These are phyloP conservation scores for Tricholoma sp. DNA, from an alignment of 768 basidiomycete genomes.

Conservation along the genomic window DNA sequence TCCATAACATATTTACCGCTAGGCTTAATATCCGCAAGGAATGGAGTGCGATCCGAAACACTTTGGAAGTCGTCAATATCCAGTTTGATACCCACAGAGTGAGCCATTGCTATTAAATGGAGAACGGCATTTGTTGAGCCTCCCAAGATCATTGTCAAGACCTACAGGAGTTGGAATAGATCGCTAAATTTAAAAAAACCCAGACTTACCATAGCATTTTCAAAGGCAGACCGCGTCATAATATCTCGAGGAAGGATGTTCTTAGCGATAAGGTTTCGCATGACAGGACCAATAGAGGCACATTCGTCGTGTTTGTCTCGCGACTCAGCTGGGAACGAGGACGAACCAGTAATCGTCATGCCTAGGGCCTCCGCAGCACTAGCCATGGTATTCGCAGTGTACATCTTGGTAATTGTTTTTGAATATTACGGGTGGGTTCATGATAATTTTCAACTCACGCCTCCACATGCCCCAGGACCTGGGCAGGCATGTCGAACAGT, in stretches of 20 bases:
- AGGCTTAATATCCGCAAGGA: slow-evolving; percentile 95
- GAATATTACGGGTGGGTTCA: neutral
- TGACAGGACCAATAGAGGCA: slow-evolving; percentile 70
- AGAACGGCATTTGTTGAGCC: slow-evolving; percentile 98
- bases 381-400: slow-evolving; percentile 98
- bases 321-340: slow-evolving; percentile 92
- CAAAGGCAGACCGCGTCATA: slow-evolving; percentile 95
- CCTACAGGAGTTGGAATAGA: slow-evolving; percentile 39
- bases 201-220: slow-evolving; percentile 85
- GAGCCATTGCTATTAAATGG: slow-evolving; percentile 95
- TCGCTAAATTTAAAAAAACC: slow-evolving; percentile 1
- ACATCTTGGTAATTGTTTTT: slow-evolving; percentile 58
- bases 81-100: slow-evolving; percentile 87
- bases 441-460: slow-evolving; percentile 49
- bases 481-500: slow-evolving; percentile 93
- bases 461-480: slow-evolving; percentile 97
- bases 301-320: slow-evolving; percentile 86
- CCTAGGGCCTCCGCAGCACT: slow-evolving; percentile 92
- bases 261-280: slow-evolving; percentile 83
- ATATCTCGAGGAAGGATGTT: slow-evolving; percentile 93
- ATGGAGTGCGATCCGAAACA: slow-evolving; percentile 89
- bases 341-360: slow-evolving; percentile 96
- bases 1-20: slow-evolving; percentile 99
- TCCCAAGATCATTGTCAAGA: slow-evolving; percentile 93
- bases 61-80: slow-evolving; percentile 89